phyloP scores from a whole-genome alignment of 768 basidiomycete genomes.

The Termitomyces sp. region DNA sequence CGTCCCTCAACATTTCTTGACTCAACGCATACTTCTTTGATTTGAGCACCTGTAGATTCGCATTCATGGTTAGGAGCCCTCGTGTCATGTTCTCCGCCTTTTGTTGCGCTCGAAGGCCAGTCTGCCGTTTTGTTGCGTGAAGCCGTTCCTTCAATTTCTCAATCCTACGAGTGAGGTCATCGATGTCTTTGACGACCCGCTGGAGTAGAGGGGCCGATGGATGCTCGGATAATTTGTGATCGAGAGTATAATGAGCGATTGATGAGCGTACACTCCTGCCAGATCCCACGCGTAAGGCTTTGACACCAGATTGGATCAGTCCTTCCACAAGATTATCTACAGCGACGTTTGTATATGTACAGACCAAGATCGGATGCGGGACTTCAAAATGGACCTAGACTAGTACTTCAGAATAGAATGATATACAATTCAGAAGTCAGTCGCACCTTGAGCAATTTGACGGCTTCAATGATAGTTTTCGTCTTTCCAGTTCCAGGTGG shows the following conservation, averaged over 20 bases:
- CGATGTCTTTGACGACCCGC: constrained; percentile 32
- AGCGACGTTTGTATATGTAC: constrained; percentile 90
- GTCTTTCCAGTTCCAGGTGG: constrained; percentile 94
- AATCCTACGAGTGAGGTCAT: constrained; percentile 19
- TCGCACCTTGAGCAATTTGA: constrained; percentile 69
- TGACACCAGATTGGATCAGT: constrained; percentile 51
- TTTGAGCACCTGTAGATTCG: constrained; percentile 22
- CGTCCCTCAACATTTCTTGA: constrained; percentile 58
- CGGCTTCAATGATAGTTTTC: constrained; percentile 82
- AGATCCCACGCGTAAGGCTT: constrained; percentile 73
- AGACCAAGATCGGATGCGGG: constrained; percentile 81
- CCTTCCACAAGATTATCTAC: constrained; percentile 89
- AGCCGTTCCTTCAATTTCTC: constrained; percentile 18
- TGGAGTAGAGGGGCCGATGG: constrained; percentile 41
- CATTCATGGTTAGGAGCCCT: constrained; percentile 21
- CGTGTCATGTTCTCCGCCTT: constrained; percentile 27
- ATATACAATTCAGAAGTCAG: not conserved
- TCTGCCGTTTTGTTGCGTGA: constrained; percentile 12
- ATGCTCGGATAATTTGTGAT: constrained; percentile 58
- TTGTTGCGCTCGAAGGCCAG: constrained; percentile 13
- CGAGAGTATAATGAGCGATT: constrained; percentile 53
- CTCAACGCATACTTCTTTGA: constrained; percentile 48
- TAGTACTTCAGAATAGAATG: not conserved
- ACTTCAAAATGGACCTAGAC: constrained; percentile 70
- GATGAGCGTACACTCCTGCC: constrained; percentile 52